These are phyloP conservation scores for Benincasa hispida DNA, from an alignment of 306 rosid genomes.

Conservation along the genomic window DNA sequence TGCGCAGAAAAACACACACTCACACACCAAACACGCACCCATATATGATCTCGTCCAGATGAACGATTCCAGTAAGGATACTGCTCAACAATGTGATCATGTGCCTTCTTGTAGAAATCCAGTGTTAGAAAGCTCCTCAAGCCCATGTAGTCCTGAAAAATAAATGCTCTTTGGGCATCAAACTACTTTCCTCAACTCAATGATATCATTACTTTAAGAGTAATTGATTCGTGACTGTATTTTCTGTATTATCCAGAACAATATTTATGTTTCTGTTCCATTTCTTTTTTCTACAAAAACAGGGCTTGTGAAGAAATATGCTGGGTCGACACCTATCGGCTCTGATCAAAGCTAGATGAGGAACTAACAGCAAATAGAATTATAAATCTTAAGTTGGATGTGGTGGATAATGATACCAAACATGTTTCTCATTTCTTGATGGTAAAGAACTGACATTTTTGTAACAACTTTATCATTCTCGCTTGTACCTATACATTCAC, in stretches of 20 bases:
- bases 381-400: background rate
- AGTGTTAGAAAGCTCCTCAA: constrained; percentile 92
- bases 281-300: background rate
- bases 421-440: background rate
- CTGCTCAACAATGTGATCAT: constrained; percentile 58
- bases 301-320: background rate
- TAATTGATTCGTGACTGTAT: background rate
- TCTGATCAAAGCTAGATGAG: background rate
- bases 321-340: background rate
- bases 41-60: constrained; percentile 89
- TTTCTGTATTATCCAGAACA: background rate
- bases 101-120: constrained; percentile 66
- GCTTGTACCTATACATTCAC: background rate
- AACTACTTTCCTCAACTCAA: background rate
- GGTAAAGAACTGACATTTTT: background rate
- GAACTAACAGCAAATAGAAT: background rate
- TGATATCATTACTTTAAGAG: background rate
- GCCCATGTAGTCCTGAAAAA: constrained; percentile 58
- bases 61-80: constrained; percentile 81
- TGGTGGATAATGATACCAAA: background rate
- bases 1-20: background rate
- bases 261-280: background rate
- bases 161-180: constrained; percentile 2
- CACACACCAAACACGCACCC: constrained; percentile 41
- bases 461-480: background rate